Evolutionary conservation across 2,329 filamentous ascomycete genomes (phyloP).

Genomic region (Exophiala mesophila): DNA sequence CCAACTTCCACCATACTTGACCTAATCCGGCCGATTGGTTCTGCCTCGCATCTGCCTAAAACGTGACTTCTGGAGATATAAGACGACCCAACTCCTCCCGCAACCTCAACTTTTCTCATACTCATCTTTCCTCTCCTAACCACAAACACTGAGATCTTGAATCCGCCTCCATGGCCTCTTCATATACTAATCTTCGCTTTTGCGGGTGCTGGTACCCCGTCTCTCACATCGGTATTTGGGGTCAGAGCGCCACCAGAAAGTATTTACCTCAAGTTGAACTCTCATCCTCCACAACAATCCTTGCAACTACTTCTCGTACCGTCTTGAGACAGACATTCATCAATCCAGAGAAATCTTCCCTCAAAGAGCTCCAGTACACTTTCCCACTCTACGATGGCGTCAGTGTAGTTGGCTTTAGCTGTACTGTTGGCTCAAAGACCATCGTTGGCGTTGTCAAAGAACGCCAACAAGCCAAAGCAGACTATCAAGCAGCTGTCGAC

Average conservation of each 20-base stretch:
- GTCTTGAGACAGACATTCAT: conserved; percentile 55
- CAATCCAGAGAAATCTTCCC: conserved; percentile 46
- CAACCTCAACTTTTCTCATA: no score
- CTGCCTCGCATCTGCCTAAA: not conserved
- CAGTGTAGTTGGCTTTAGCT: conserved; percentile 63
- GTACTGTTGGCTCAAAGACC: conserved; percentile 53
- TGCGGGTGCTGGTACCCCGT: conserved; percentile 20
- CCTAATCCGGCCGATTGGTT: not conserved
- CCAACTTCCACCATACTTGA: not conserved
- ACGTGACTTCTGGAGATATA: no score
- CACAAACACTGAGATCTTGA: no score
- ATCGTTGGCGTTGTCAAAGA: conserved; percentile 63
- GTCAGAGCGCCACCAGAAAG: conserved; percentile 23
- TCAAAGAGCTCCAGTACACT: conserved; percentile 57
- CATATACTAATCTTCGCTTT: conserved; percentile 1
- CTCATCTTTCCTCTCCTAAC: no score
- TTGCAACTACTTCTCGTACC: conserved; percentile 51
- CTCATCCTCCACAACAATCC: conserved; percentile 56
- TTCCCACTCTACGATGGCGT: conserved; percentile 72
- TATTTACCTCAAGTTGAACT: conserved; percentile 58
- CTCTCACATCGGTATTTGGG: no score
- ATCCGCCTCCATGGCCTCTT: no score
- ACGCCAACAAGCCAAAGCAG: conserved; percentile 55
- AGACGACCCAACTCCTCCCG: no score
- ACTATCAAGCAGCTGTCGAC: conserved; percentile 55